Evolutionary conservation across 371 early-diverging fungal genomes (phyloP), one percentile per base, ranked within the genome.

Genomic region (Haplosporangium sp.): DNA sequence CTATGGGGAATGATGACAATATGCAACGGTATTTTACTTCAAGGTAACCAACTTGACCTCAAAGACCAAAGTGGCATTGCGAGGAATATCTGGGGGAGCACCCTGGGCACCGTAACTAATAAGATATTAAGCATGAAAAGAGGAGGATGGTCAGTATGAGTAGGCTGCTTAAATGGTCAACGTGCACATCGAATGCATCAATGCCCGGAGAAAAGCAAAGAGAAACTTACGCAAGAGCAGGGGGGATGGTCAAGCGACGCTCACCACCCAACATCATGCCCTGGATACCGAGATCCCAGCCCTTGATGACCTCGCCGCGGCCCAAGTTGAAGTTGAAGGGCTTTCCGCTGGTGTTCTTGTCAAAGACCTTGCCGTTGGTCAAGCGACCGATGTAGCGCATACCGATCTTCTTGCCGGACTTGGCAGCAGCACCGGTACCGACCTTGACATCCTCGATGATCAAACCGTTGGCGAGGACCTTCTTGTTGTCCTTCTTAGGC

Each of bases 211-310:
- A 36, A 63, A 48, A 46, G 7, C 45, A 47, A 56, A 47, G 11
- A 63, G 4, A 47, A 20, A 37, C 29, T 29, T 29, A 12, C 6
- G 76, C 84, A 64, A 95, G 88, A 38, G 86, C 81, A 58, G 97
- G 85, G 56, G 99, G 98, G 64, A 98, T 96, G 47, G 93, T 94
- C 77, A 98, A 84, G 70, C 92, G 91, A 60, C 98, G 92, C 74
- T 93, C 92, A 72, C 96, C 97, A 59, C 97, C 97, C 65, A 93
- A 87, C 85, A 90, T 87, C 98, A 98, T 97, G 38, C 98, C 98
- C 48, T 81, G 82, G 67, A 97, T 85, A 64, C 98, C 97, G 40
- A 87, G 66, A 79, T 97, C 97, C 97, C 97, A 96, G 48, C 97
- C 98, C 83, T 92, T 90, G 83, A 98, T 98, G 55, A 98, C 99